A percentile compares a stretch with the other conserved stretches of the same genome.
Evolutionary conservation across 2,329 filamentous ascomycete species (phyloP).

Genomic region (Cadophora gregata): DNA sequence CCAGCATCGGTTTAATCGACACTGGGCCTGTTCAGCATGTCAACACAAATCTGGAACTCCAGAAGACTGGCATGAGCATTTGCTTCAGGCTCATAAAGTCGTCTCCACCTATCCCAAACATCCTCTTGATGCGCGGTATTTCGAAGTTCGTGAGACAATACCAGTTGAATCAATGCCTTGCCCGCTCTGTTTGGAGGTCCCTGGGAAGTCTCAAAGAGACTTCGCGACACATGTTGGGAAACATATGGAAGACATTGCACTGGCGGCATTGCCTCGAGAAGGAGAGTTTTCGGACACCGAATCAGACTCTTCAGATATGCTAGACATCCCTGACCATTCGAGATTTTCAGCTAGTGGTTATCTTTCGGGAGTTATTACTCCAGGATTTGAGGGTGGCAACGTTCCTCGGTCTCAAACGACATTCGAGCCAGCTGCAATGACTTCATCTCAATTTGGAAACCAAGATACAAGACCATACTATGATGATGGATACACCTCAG

Average conservation of each 20-base stretch:
- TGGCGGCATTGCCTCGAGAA: not conserved
- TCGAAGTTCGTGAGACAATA: not conserved
- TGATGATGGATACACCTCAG: too few species aligned
- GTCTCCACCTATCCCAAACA: not conserved
- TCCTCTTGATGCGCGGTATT: not conserved
- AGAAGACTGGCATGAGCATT: not conserved
- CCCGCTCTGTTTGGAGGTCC: not conserved
- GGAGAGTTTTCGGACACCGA: not conserved
- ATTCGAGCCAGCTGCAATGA: too few species aligned
- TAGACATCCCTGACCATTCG: not conserved
- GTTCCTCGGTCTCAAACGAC: too few species aligned
- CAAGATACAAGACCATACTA: too few species aligned
- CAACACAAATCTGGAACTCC: not conserved
- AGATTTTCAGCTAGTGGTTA: not conserved
- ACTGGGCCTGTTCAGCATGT: conserved; percentile 6
- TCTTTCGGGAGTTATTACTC: too few species aligned
- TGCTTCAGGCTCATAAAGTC: not conserved
- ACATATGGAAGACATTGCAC: not conserved
- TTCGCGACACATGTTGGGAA: not conserved
- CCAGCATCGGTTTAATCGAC: not conserved
- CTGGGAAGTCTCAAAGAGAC: not conserved
- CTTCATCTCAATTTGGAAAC: too few species aligned
- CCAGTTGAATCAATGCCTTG: not conserved
- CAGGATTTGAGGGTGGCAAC: too few species aligned
- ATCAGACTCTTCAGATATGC: not conserved